These are phyloP conservation scores for Tetradesmus obliquus DNA, from an alignment of 139 green algal species.

Conservation along the genomic window DNA sequence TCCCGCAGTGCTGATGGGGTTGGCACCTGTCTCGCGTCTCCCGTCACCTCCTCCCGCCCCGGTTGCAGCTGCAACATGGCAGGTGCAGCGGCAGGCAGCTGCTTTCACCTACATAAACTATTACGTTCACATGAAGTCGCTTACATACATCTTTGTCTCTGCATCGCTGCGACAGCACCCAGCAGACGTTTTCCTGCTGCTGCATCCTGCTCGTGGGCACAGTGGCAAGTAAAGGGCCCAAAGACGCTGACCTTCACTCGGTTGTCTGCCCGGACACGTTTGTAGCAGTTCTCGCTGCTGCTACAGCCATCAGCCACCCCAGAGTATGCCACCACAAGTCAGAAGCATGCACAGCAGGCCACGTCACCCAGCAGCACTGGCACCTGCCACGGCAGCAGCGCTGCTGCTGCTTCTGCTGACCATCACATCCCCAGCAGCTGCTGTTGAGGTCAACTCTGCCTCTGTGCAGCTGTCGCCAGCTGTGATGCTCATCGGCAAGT, in stretches of 20 bases:
- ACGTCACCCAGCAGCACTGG: neutral
- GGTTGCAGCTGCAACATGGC: neutral
- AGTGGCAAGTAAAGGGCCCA: neutral
- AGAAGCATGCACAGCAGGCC: neutral
- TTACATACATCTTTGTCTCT: neutral
- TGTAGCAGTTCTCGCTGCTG: neutral
- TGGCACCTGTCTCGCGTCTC: neutral
- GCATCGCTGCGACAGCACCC: neutral
- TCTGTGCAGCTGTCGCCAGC: slow-evolving; percentile 36
- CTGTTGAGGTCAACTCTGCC: neutral
- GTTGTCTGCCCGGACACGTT: no score
- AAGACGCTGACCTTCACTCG: no score
- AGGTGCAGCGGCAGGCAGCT: neutral
- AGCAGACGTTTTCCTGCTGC: neutral
- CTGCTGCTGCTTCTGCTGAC: neutral
- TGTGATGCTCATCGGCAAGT: slow-evolving; percentile 45
- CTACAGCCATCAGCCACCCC: no score
- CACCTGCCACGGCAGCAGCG: neutral
- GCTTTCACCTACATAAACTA: neutral
- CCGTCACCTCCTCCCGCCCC: neutral
- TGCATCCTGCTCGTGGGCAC: neutral
- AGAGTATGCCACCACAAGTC: neutral
- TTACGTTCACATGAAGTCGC: neutral
- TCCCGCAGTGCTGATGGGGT: neutral
- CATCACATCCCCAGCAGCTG: neutral